Evolutionary conservation across 371 early-diverging fungal species (phyloP), one percentile per base, ranked within the genome.

Genomic region (Rhizopus sp.): DNA sequence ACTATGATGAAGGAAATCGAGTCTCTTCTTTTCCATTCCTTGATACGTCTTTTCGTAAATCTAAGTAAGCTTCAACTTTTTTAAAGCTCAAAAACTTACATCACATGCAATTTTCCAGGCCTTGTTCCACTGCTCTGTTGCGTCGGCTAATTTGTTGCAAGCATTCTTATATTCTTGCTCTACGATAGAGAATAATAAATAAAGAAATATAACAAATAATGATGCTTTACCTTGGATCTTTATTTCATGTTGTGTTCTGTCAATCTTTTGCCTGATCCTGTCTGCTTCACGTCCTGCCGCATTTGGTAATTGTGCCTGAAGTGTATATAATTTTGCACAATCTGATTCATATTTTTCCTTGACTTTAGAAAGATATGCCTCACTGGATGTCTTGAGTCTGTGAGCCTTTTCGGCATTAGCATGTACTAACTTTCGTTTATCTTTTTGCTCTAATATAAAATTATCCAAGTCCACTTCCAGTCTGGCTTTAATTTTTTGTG

Each of bases 21-120:
- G 78, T 41, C 97, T 72, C 56, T 93, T 89, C 59, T 93, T 92
- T 66, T 97, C 96, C 57, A 97, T 81, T 10, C 83, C 70, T 87
- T 96, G 95, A 60, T 88, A 92, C 50, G 69, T 74, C 87, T 83
- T 32, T 29, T 46, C n/a, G 31, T 16, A 9, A 31, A 29, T 37
- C 10, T 12, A 45, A n/a, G n/a, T 30, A 2, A 15, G 37, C 12
- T 31, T 32, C 16, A n/a, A 31, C 32, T 34, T 23, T n/a, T 35
- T 37, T 48, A 32, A 10, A 23, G 23, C 23, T 23, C 23, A 23
- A 23, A 9, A 7, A 65, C 81, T 53, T 77, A 91, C 90, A 64
- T 81, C 83, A 57, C 93, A 90, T 0, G 88, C 86, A 16, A 68
- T 53, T 23, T 78, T 75, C 82, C 88, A 87, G 35, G 89, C 88